These are phyloP conservation scores for Lophiotrema nucula DNA, from an alignment of 495 filamentous ascomycete genomes.

Conservation along the genomic window DNA sequence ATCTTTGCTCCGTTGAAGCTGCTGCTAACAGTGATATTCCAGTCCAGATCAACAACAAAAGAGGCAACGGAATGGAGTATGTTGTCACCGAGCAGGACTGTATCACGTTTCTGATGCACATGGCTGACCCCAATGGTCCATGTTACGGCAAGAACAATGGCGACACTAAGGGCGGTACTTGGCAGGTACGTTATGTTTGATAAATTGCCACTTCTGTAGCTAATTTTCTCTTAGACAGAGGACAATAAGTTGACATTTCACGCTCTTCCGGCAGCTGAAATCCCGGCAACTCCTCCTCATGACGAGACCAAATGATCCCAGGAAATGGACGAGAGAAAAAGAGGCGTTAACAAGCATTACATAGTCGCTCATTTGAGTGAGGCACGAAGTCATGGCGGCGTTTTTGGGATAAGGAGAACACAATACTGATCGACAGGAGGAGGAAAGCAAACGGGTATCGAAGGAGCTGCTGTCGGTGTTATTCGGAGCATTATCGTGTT, in stretches of 20 bases:
- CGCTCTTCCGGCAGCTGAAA: not conserved
- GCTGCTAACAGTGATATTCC: not conserved
- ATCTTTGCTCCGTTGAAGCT: not conserved
- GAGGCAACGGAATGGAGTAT: not conserved
- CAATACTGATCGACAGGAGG: too few relatives aligned
- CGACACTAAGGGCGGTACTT: not conserved
- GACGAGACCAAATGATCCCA: not conserved
- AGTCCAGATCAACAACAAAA: not conserved
- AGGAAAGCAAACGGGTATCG: too few relatives aligned
- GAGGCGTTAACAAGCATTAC: too few relatives aligned
- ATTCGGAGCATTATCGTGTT: too few relatives aligned
- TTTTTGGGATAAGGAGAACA: too few relatives aligned
- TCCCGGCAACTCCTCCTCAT: not conserved
- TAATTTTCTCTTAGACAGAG: not conserved
- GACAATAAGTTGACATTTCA: not conserved
- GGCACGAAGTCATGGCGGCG: too few relatives aligned
- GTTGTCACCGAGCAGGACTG: not conserved
- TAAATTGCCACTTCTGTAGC: not conserved
- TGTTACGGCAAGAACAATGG: not conserved
- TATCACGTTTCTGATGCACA: too few relatives aligned
- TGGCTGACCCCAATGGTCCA: not conserved
- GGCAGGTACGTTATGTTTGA: not conserved
- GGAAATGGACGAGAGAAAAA: not conserved
- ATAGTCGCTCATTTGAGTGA: too few relatives aligned
- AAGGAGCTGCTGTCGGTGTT: too few relatives aligned